Conservation (phyloP, 176 grass and related monocot genomes). For the Aegilops speltoides region DNA sequence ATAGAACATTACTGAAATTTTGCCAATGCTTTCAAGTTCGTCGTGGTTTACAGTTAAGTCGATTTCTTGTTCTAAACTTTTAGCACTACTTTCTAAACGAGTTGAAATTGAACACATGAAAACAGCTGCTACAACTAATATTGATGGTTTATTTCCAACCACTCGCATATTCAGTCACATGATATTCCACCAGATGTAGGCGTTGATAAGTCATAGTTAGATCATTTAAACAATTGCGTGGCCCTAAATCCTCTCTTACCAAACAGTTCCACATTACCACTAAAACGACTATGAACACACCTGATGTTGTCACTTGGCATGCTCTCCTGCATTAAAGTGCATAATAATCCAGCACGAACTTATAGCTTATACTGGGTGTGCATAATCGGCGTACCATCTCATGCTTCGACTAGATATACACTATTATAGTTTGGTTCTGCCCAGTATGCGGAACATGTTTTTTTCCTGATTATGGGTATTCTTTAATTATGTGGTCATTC, state of each 20-base stretch:
- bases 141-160: neutral
- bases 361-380: neutral
- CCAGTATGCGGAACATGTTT: too few relatives aligned
- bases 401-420: neutral
- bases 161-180: neutral
- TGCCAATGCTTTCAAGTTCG: neutral
- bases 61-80: neutral
- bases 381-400: neutral
- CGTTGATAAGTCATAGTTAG: neutral
- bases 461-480: neutral
- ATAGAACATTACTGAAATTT: neutral
- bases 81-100: neutral
- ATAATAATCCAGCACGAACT: neutral
- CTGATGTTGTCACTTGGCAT: neutral
- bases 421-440: neutral
- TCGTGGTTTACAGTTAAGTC: neutral
- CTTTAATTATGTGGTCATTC: neutral
- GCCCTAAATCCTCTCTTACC: neutral
- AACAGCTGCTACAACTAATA: slow-evolving; percentile 11
- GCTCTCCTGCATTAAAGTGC: slow-evolving; percentile 1
- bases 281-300: neutral
- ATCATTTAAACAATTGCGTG: slow-evolving; percentile 26
- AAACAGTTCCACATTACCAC: neutral
- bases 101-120: slow-evolving; percentile 7
- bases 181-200: slow-evolving; percentile 2